A percentile compares a stretch with the other conserved stretches of the same genome.
These are phyloP conservation scores for Amaranthus tricolor DNA, from an alignment of 179 eudicot species.

Conservation along the genomic window DNA sequence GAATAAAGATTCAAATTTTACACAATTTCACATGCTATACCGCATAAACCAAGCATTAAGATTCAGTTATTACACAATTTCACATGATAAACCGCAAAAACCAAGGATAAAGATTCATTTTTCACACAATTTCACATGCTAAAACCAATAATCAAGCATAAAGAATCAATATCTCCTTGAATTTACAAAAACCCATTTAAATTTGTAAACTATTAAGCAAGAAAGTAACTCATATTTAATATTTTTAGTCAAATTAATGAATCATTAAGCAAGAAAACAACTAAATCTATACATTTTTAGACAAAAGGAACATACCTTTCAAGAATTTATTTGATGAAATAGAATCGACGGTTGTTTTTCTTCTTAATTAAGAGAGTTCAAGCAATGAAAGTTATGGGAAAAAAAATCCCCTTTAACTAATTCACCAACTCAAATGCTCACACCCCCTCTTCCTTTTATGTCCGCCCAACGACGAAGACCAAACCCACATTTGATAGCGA, in stretches of 20 bases:
- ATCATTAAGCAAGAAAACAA: background rate
- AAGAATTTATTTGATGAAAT: background rate
- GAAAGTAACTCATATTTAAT: background rate
- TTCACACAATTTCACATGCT: no score
- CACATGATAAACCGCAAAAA: no score
- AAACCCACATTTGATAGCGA: conserved; percentile 31
- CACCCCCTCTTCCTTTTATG: conserved; percentile 34
- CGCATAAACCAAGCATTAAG: no score
- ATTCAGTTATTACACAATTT: no score
- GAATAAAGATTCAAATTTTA: conserved; percentile 18
- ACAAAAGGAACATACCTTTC: background rate
- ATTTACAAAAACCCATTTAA: conserved; percentile 13
- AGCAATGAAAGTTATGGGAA: background rate
- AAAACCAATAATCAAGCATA: background rate
- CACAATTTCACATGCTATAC: background rate
- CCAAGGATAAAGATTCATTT: no score
- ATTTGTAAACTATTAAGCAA: conserved; percentile 4
- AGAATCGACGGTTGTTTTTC: background rate
- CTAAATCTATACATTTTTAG: no score
- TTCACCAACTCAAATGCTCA: conserved; percentile 19
- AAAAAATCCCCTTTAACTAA: conserved; percentile 18
- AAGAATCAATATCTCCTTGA: conserved; percentile 14
- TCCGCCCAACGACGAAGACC: conserved; percentile 36
- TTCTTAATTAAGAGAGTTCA: background rate
- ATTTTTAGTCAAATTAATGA: conserved; percentile 4